phyloP scores from a whole-genome alignment of 202 grass and related monocot genomes.

The Dendrocalamus latiflorus region DNA sequence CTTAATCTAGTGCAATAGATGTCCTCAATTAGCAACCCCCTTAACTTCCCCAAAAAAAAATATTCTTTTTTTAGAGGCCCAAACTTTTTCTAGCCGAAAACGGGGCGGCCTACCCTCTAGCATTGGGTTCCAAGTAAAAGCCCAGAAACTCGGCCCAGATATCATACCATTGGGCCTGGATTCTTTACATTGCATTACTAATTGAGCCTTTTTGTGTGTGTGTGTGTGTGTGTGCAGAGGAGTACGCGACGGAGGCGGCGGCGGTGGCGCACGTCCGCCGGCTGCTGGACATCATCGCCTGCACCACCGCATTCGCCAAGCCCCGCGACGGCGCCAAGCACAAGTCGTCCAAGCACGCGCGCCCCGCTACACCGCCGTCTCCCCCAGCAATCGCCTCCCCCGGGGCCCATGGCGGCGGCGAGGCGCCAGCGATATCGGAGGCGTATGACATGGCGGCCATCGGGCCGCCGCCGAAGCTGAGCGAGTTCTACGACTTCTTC shows the following conservation, averaged over 20 bases:
- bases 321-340: slow-evolving; percentile 41
- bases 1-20: neutral
- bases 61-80: neutral
- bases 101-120: too few species aligned
- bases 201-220: neutral
- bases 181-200: neutral
- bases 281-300: slow-evolving; percentile 86
- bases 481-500: slow-evolving; percentile 98
- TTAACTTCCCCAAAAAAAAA: neutral
- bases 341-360: slow-evolving; percentile 38
- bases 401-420: slow-evolving; percentile 1
- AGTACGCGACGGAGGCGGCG: slow-evolving; percentile 60
- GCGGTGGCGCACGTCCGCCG: slow-evolving; percentile 81
- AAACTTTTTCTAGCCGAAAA: neutral
- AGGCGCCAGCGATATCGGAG: slow-evolving; percentile 63
- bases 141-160: neutral
- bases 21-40: neutral
- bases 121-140: neutral
- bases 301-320: slow-evolving; percentile 81
- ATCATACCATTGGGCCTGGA: neutral
- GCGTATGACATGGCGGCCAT: slow-evolving; percentile 96
- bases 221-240: slow-evolving; percentile 64
- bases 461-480: slow-evolving; percentile 65
- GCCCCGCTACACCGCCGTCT: slow-evolving; percentile 36
- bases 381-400: slow-evolving; percentile 8